These are phyloP conservation scores for Rhodotorula sp. DNA, from an alignment of 1,284 basidiomycete genomes.

Conservation along the genomic window DNA sequence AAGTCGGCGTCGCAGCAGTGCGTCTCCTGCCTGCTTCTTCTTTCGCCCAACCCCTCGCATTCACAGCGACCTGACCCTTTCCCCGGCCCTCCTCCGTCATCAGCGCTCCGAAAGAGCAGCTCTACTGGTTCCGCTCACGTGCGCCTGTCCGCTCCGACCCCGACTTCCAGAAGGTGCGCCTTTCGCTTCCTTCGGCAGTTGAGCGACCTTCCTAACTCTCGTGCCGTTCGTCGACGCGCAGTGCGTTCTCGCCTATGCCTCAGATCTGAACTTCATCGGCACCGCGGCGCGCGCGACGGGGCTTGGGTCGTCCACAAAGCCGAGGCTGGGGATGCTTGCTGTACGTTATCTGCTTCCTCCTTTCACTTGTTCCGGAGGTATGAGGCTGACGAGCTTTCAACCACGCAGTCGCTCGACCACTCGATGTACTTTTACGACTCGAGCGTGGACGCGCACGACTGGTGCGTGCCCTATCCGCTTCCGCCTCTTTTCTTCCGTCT, in stretches of 20 bases:
- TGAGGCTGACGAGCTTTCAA: neutral
- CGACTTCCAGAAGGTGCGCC: slow-evolving; percentile 73
- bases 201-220: too few species aligned
- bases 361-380: neutral
- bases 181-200: neutral
- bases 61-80: neutral
- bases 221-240: too few species aligned
- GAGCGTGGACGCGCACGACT: slow-evolving; percentile 33
- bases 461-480: neutral
- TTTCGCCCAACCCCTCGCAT: neutral
- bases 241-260: slow-evolving; percentile 84
- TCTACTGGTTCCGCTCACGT: slow-evolving; percentile 75
- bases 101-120: slow-evolving; percentile 52
- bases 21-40: neutral
- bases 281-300: slow-evolving; percentile 67
- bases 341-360: slow-evolving; percentile 13
- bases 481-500: neutral
- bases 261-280: slow-evolving; percentile 68
- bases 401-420: slow-evolving; percentile 68
- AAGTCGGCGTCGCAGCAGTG: slow-evolving; percentile 39
- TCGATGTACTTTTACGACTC: slow-evolving; percentile 59
- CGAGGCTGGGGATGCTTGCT: slow-evolving; percentile 65
- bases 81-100: too few species aligned
- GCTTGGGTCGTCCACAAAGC: slow-evolving; percentile 53
- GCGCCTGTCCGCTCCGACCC: slow-evolving; percentile 66